phyloP scores from a whole-genome alignment of 2,329 filamentous ascomycete genomes.

The Neurospora sp. region DNA sequence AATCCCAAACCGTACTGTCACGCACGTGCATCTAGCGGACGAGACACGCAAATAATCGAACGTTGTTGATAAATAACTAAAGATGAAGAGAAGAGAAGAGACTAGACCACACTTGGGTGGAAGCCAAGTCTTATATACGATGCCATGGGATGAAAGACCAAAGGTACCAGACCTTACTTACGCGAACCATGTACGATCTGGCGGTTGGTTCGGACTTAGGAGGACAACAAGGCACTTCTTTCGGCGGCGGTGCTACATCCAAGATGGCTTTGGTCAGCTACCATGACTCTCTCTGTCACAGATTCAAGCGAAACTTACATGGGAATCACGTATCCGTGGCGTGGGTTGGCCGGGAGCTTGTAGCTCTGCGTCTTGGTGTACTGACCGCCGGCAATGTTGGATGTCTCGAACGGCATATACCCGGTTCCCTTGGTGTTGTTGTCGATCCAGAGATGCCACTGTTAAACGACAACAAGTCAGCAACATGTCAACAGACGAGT shows the following conservation, averaged over 20 bases:
- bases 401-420: constrained; percentile 10
- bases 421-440: constrained; percentile 11
- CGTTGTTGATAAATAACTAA: neutral
- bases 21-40: neutral
- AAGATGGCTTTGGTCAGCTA: neutral
- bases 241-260: neutral
- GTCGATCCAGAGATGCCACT: constrained; percentile 14
- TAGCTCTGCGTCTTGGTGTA: constrained; percentile 1
- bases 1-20: neutral
- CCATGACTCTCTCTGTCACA: neutral
- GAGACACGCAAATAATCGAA: neutral
- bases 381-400: constrained; percentile 7
- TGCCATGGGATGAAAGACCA: no score
- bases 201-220: neutral
- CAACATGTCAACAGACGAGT: neutral
- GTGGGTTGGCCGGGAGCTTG: constrained; percentile 4
- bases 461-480: neutral
- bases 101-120: neutral
- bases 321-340: constrained; percentile 11
- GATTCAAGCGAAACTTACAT: constrained; percentile 5
- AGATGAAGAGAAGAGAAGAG: neutral
- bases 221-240: neutral
- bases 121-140: no score
- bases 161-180: neutral
- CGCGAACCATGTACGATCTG: neutral